Conservation (phyloP, 2,329 filamentous ascomycete genomes). For the Xylaria sp. region DNA sequence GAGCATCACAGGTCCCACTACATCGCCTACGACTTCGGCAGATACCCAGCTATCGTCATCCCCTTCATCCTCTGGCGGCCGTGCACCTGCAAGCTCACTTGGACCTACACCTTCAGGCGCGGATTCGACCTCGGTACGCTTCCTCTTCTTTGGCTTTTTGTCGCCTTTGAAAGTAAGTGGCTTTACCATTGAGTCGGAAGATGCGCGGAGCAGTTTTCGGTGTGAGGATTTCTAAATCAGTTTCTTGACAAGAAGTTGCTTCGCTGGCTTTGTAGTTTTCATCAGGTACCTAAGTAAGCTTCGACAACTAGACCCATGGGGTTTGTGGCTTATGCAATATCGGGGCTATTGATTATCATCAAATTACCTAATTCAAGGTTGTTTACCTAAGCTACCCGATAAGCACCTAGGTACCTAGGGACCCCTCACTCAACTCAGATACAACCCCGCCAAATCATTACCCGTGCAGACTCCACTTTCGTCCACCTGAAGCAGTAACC, state of each 20-base stretch:
- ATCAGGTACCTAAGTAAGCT: neutral
- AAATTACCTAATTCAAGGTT: too few relatives aligned
- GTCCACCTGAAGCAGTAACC: too few relatives aligned
- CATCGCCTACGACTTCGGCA: constrained; percentile 78
- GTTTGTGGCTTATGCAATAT: constrained; percentile 8
- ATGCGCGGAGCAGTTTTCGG: neutral
- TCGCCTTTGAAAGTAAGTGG: constrained; percentile 96
- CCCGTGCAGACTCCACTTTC: too few relatives aligned
- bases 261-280: neutral
- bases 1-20: constrained; percentile 84
- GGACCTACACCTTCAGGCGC: constrained; percentile 44
- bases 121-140: constrained; percentile 67
- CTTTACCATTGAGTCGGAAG: constrained; percentile 74
- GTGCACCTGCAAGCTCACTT: constrained; percentile 52
- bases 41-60: constrained; percentile 93
- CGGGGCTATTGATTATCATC: too few relatives aligned
- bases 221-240: neutral
- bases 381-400: neutral
- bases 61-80: constrained; percentile 53
- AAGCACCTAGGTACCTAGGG: neutral
- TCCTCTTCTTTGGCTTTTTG: constrained; percentile 93
- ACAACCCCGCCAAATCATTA: constrained; percentile 19
- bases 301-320: neutral
- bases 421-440: neutral
- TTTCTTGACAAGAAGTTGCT: neutral